Percentiles rank a stretch among this genome's conserved stretches.
Conservation (phyloP, 257 asterid species). For the Solanum pimpinellifolium region DNA sequence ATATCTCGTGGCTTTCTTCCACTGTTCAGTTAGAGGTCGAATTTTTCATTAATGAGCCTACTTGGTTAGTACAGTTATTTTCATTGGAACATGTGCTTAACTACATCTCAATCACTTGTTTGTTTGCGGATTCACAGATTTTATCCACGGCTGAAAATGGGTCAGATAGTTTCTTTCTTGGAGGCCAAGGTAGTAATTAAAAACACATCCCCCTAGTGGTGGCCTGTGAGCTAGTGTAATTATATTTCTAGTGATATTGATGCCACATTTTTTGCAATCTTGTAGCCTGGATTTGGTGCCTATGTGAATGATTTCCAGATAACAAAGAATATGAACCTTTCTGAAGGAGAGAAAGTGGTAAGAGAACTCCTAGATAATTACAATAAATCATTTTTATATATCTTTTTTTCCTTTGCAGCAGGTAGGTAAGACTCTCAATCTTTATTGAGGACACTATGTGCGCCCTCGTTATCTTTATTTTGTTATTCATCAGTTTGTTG, state of each 20-base stretch:
- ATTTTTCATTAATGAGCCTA: neutral
- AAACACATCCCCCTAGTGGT: neutral
- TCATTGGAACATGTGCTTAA: neutral
- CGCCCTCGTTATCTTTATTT: neutral
- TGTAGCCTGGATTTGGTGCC: conserved; percentile 89
- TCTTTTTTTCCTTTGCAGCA: neutral
- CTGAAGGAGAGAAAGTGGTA: conserved; percentile 56
- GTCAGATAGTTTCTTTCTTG: conserved; percentile 43
- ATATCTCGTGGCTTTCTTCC: neutral
- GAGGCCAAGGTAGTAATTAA: conserved; percentile 54
- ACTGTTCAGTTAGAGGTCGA: neutral
- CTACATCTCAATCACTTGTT: neutral
- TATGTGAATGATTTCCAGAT: conserved; percentile 65
- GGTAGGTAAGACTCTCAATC: neutral
- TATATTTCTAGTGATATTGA: neutral
- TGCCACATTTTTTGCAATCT: neutral
- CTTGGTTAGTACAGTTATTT: neutral
- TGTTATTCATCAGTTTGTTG: neutral
- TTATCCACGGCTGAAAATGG: conserved; percentile 70
- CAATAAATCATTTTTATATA: neutral
- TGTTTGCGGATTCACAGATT: conserved; percentile 38
- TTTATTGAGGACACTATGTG: neutral
- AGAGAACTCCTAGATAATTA: conserved; percentile 15
- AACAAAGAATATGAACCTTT: conserved; percentile 29
- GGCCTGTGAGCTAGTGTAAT: neutral